Evolutionary conservation across 139 green algal genomes (phyloP), one percentile per base, ranked within the genome.

Genomic region (Chlorella sp.): DNA sequence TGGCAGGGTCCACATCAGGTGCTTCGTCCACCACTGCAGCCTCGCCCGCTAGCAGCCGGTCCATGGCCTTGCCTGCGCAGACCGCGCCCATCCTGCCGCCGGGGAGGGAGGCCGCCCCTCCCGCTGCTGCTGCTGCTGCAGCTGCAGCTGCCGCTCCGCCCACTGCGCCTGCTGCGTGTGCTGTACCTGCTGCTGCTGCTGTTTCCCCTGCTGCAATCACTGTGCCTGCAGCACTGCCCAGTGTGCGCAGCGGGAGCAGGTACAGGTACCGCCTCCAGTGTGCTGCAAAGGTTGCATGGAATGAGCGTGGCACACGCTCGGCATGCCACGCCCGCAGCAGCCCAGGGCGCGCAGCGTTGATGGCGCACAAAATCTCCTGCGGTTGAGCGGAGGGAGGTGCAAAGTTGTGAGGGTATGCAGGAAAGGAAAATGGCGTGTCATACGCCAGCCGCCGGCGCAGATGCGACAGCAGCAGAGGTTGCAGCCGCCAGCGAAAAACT

Each of bases 201-300:
- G 2, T 34, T 21, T 1, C 36, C 5, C 55, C 74, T 26, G 74
- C 32, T 30, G 74, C 51, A 0, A 0, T 16, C 3, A 15, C 44
- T 20, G 73, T 6, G 23, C n/a, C 47, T 20, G 44, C n/a, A 18
- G 6, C 1, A 30, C 65, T 44, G 65, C 65, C n/a, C 16, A 4
- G 65, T 12, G n/a, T 64, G 12, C 74, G 74, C 32, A 73, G 76
- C 13, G 76, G 76, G 6, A 83, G 18, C 9, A 83, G 76, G 76
- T 83, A 83, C 15, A 83, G 39, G 39, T 83, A 83, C 2, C 76
- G 38, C 36, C 76, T 38, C 76, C 76, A 83, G 2, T 72, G 57
- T 0, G 76, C 60, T n/a, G 34, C 9, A 26, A 83, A 83, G 12
- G 60, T 74, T 18, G 76, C 60, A 25, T 83, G 76, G 16, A 83